These are phyloP conservation scores for Ceriops tagal DNA, from an alignment of 345 rosid species.

Conservation along the genomic window DNA sequence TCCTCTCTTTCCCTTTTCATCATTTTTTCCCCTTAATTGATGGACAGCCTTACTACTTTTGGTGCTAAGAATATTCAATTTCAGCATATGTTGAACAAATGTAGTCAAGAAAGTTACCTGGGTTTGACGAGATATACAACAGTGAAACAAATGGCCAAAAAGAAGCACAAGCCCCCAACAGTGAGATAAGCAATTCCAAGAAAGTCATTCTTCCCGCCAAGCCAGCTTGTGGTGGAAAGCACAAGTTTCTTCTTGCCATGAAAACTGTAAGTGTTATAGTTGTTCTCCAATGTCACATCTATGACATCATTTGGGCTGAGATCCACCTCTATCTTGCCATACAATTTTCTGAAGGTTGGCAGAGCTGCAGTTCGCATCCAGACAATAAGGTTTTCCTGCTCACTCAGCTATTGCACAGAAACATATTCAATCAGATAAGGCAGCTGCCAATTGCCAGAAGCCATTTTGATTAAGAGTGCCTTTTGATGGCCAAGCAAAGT, in stretches of 20 bases:
- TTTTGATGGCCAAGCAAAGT: background rate
- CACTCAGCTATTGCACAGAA: conserved; percentile 58
- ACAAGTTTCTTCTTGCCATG: conserved; percentile 93
- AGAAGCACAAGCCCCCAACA: conserved; percentile 85
- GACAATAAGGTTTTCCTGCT: conserved; percentile 93
- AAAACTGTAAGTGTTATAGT: conserved; percentile 92
- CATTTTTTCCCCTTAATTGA: no score
- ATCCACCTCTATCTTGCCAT: conserved; percentile 88
- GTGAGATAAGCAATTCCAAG: conserved; percentile 95
- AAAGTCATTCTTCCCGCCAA: conserved; percentile 96
- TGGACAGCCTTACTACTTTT: no score
- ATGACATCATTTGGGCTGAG: conserved; percentile 53
- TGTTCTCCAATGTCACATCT: conserved; percentile 50
- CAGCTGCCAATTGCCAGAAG: conserved; percentile 5
- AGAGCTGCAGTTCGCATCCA: conserved; percentile 99
- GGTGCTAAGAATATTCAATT: no score
- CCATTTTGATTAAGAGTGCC: background rate
- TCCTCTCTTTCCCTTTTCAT: no score
- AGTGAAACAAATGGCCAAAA: conserved; percentile 80
- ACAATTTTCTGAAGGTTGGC: conserved; percentile 94
- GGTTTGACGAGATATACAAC: conserved; percentile 83
- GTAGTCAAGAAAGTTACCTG: conserved; percentile 47
- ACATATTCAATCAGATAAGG: conserved; percentile 14
- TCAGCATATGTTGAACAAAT: no score
- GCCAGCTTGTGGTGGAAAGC: conserved; percentile 96